Evolutionary conservation across 306 rosid genomes (phyloP).

Genomic region (Erythrophleum fordii): DNA sequence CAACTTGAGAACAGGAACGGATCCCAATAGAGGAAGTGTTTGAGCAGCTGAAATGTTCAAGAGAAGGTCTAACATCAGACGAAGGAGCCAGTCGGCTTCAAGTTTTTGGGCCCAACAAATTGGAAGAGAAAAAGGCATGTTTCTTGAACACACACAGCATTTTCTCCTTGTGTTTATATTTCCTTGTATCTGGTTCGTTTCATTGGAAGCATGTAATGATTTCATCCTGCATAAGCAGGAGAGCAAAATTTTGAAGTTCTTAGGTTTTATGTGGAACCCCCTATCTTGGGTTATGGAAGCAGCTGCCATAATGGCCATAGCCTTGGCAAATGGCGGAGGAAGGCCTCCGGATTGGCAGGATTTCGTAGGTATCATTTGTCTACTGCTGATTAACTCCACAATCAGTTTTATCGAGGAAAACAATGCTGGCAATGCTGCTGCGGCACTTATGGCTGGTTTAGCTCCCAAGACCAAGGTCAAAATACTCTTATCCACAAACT

Average conservation of each 20-base stretch:
- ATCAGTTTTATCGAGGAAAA: conserved; percentile 96
- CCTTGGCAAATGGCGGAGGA: conserved; percentile 85
- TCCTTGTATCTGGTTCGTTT: background rate
- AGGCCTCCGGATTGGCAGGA: conserved; percentile 99
- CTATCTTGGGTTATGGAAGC: conserved; percentile 99
- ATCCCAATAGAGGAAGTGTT: conserved; percentile 95
- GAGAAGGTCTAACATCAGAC: conserved; percentile 72
- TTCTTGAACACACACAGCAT: background rate
- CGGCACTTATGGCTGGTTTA: conserved; percentile 99
- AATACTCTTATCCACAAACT: conserved; percentile 2
- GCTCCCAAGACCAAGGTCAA: conserved; percentile 97
- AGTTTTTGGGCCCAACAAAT: conserved; percentile 96
- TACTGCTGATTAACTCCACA: conserved; percentile 87
- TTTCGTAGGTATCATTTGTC: conserved; percentile 80
- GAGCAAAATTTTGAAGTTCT: conserved; percentile 83
- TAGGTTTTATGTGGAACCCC: conserved; percentile 99
- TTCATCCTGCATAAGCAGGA: conserved; percentile 59
- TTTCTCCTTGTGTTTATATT: background rate
- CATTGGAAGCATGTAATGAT: conserved; percentile 17
- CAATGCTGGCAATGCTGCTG: conserved; percentile 99
- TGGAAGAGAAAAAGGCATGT: conserved; percentile 90
- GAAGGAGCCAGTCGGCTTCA: conserved; percentile 90
- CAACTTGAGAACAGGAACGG: conserved; percentile 59
- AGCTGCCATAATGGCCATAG: conserved; percentile 98
- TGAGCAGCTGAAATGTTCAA: conserved; percentile 87